These are phyloP conservation scores for Austroboletus novae-zelandiae DNA, from an alignment of 1,284 basidiomycete genomes.

Conservation along the genomic window DNA sequence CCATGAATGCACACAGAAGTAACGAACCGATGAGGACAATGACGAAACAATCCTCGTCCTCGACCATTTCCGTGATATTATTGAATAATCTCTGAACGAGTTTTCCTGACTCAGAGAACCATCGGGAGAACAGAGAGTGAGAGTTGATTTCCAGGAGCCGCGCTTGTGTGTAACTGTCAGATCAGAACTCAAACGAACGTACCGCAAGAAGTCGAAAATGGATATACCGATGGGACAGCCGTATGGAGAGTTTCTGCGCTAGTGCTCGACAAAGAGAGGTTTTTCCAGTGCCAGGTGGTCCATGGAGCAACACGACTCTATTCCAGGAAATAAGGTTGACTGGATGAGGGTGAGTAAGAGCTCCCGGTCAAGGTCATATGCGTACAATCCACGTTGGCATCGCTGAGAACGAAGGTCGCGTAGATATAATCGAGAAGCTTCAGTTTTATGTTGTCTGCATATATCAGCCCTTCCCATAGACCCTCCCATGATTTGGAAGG, in stretches of 20 bases:
- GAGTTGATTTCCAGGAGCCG: conserved; percentile 97
- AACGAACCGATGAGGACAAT: conserved; percentile 91
- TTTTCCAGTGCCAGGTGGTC: conserved; percentile 97
- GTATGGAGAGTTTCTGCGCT: conserved; percentile 93
- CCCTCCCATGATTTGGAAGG: conserved; percentile 85
- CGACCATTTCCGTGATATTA: conserved; percentile 83
- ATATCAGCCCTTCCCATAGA: conserved; percentile 89
- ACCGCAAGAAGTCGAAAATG: not conserved
- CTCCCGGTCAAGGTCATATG: conserved; percentile 11
- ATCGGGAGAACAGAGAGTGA: conserved; percentile 92
- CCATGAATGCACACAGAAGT: not conserved
- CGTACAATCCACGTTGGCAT: conserved; percentile 84
- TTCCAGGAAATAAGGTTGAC: conserved; percentile 96
- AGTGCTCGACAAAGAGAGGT: conserved; percentile 93
- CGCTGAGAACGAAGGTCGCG: conserved; percentile 88
- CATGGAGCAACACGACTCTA: conserved; percentile 90
- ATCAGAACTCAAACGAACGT: conserved; percentile 3
- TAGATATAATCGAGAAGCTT: conserved; percentile 92
- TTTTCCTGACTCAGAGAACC: conserved; percentile 99
- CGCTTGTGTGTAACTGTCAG: conserved; percentile 74
- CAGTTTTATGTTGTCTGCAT: conserved; percentile 85
- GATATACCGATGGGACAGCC: conserved; percentile 75
- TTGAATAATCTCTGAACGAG: conserved; percentile 93
- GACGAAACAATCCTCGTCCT: conserved; percentile 89
- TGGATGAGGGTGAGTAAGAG: conserved; percentile 29